Conservation (phyloP, 148 eudicot species). For the Cornus kousa region DNA sequence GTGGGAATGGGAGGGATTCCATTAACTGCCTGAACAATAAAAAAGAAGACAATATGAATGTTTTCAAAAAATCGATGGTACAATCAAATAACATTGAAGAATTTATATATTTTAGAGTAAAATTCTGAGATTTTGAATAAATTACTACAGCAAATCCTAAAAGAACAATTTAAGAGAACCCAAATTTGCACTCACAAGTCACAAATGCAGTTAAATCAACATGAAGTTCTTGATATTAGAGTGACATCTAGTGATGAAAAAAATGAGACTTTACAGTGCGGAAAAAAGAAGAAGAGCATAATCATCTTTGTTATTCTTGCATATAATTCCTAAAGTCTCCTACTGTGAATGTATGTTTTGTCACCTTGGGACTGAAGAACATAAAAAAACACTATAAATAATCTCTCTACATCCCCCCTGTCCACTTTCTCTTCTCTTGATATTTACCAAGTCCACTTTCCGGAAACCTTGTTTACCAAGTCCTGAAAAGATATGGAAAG, state of each 20-base stretch:
- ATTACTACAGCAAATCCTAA: neutral
- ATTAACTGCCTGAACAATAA: slow-evolving; percentile 39
- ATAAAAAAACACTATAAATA: neutral
- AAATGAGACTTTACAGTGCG: neutral
- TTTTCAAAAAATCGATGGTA: neutral
- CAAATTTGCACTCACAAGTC: neutral
- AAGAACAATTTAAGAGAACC: neutral
- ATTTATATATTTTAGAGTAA: neutral
- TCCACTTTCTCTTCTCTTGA: no score
- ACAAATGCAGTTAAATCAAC: slow-evolving; percentile 3
- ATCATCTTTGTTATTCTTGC: neutral
- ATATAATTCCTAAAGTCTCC: neutral
- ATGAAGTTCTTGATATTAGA: neutral
- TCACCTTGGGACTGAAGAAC: neutral
- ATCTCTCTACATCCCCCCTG: no score
- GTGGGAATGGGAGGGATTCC: slow-evolving; percentile 68
- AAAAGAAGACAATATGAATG: neutral
- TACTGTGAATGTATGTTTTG: neutral
- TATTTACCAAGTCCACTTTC: no score
- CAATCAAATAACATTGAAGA: neutral
- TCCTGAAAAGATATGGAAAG: no score
- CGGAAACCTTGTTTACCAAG: no score
- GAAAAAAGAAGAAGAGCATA: neutral
- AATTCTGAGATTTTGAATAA: neutral
- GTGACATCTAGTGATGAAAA: neutral